These are phyloP conservation scores for Hygrophorus russula DNA, from an alignment of 768 basidiomycete genomes.

Conservation along the genomic window DNA sequence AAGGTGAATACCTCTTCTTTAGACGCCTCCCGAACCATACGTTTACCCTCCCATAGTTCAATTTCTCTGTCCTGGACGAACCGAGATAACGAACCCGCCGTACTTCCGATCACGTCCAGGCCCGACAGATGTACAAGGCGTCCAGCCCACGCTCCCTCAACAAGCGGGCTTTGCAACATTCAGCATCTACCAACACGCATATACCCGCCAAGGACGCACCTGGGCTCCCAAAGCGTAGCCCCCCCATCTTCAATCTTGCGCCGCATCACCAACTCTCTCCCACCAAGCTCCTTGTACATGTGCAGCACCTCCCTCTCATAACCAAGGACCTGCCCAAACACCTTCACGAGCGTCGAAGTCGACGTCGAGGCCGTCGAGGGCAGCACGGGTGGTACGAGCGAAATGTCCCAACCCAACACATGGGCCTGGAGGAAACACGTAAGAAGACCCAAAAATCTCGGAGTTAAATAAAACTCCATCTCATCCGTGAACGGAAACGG, in stretches of 20 bases:
- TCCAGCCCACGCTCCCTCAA: slow-evolving; percentile 50
- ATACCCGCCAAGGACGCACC: slow-evolving; percentile 20
- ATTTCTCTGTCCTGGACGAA: slow-evolving; percentile 50
- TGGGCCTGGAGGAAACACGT: slow-evolving; percentile 53
- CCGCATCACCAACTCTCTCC: slow-evolving; percentile 54
- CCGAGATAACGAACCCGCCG: slow-evolving; percentile 50
- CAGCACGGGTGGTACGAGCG: slow-evolving; percentile 43
- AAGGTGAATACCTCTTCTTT: slow-evolving; percentile 28
- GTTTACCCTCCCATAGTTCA: slow-evolving; percentile 55
- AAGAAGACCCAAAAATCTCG: slow-evolving; percentile 44
- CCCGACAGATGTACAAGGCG: slow-evolving; percentile 47
- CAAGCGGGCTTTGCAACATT: slow-evolving; percentile 27
- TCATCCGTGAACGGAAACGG: slow-evolving; percentile 32
- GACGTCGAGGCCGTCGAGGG: slow-evolving; percentile 54
- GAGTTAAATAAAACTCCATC: slow-evolving; percentile 33
- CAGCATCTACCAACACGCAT: neutral
- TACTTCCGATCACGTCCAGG: slow-evolving; percentile 54
- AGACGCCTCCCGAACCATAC: slow-evolving; percentile 40
- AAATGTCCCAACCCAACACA: slow-evolving; percentile 56
- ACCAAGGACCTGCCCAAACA: slow-evolving; percentile 46
- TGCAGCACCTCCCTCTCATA: slow-evolving; percentile 51
- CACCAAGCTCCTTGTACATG: slow-evolving; percentile 60
- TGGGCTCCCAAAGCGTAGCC: slow-evolving; percentile 50
- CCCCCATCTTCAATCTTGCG: slow-evolving; percentile 45
- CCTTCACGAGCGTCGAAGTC: slow-evolving; percentile 41